Evolutionary conservation across 73 alveolate genomes (phyloP).

Genomic region (Breviolum minutum): DNA sequence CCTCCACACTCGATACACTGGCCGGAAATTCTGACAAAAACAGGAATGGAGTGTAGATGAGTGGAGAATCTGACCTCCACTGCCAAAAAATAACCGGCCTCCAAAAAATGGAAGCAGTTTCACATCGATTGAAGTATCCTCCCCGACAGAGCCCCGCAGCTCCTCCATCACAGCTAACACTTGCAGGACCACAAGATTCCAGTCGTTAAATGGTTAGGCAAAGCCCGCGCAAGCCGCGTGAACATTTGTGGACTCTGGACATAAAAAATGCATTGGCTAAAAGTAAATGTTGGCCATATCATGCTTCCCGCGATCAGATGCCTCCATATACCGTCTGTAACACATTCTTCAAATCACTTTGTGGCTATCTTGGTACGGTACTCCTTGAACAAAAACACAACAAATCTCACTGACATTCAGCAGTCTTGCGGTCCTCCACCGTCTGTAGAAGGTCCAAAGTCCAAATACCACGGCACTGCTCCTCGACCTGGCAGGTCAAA

Average conservation of each 20-base stretch:
- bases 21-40: too few species aligned
- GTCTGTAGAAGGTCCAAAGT: slow-evolving; percentile 33
- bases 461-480: slow-evolving; percentile 73
- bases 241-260: not conserved
- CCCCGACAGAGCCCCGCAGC: slow-evolving; percentile 6
- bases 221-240: too few species aligned
- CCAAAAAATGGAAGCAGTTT: not conserved
- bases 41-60: too few species aligned
- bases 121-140: slow-evolving; percentile 26
- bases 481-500: slow-evolving; percentile 33
- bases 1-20: not conserved
- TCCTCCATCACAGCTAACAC: not conserved
- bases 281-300: too few species aligned
- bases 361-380: too few species aligned
- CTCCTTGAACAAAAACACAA: not conserved
- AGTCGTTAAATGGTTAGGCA: too few species aligned
- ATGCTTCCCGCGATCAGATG: too few species aligned
- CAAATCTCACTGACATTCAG: not conserved
- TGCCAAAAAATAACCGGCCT: not conserved
- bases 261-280: not conserved
- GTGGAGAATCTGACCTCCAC: too few species aligned
- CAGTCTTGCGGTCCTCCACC: slow-evolving; percentile 8
- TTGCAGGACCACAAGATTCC: not conserved
- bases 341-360: too few species aligned
- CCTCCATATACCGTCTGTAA: too few species aligned